Base-by-base conservation (phyloP, 164 flowering plant genomes). In the Berberis thunbergii region DNA sequence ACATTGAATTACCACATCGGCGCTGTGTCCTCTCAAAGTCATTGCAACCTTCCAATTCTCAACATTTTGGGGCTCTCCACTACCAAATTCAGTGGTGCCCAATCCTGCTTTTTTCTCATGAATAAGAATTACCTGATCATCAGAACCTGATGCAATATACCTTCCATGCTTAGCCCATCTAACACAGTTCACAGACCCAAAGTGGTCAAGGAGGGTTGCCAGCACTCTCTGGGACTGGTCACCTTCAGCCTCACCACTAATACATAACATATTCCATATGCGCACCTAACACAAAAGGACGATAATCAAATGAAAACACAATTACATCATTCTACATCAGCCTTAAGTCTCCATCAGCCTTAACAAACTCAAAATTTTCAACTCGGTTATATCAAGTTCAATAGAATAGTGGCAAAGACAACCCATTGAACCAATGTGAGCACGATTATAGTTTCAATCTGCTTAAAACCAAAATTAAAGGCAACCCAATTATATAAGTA, bases 81-180 rank as follows among this genome's bases (percentile, higher is more conserved):
- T 95, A 45, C 98, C 99, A 80, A 95, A 95, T 66, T 95, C 99
- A 2, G 97, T 86, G 45, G 96, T 95, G 62, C 99, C 98, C 11
- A 97, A 86, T 65, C 99, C 99, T 62, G 98, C 98, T 74, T 91
- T 94, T 58, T 89, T 80, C 81, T 94, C 99, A 67, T 94, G 99
- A 76, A 94, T 72, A 13, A 79, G 77, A 79, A 94, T 94, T 45
- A 81, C 93, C 73, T 89, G 96, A 80, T 94, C 99, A 77, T 94
- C 97, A 66, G 99, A 94, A 56, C 99, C 99, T 41, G 99, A 94
- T 55, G 99, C 99, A 71, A 94, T 69, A 72, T 77, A 85, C 26
- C 96, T 75, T 6, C 97, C 94, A 73, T 94, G 95, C 74, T 89
- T 94, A 52, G 99, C 96, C 99, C 99, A 94, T 75, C 99, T 83